Conservation (phyloP, 495 filamentous ascomycete genomes). For the Wilcoxina mikolae region DNA sequence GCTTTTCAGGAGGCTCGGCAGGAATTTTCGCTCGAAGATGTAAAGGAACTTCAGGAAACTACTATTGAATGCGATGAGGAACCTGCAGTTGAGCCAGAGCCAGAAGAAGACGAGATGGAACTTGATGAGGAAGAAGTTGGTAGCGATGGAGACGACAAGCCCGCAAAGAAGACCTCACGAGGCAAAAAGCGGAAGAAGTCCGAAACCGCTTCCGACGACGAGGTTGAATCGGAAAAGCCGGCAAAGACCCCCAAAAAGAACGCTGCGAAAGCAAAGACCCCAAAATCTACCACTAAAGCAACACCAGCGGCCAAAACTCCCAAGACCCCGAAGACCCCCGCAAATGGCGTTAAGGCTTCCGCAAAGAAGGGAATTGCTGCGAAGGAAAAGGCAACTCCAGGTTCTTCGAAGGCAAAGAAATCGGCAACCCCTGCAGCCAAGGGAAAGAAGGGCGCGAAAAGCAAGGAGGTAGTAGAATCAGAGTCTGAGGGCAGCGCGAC, state of each 20-base stretch:
- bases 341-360: slow-evolving; percentile 16
- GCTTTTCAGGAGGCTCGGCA: slow-evolving; percentile 18
- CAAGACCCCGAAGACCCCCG: slow-evolving; percentile 22
- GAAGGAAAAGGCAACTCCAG: slow-evolving; percentile 37
- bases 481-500: slow-evolving; percentile 9
- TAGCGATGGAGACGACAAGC: slow-evolving; percentile 2
- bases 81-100: slow-evolving; percentile 3
- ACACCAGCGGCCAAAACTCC: slow-evolving; percentile 13
- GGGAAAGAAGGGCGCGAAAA: slow-evolving; percentile 18
- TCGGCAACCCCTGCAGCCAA: slow-evolving; percentile 17
- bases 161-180: slow-evolving; percentile 14
- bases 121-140: slow-evolving; percentile 4
- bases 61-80: slow-evolving; percentile 19
- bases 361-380: slow-evolving; percentile 10
- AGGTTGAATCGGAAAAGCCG: slow-evolving; percentile 24
- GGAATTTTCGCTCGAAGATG: slow-evolving; percentile 21
- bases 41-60: slow-evolving; percentile 19
- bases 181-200: slow-evolving; percentile 26
- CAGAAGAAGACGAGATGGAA: slow-evolving; percentile 10
- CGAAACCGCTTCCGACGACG: slow-evolving; percentile 24
- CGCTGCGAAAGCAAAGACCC: slow-evolving; percentile 21
- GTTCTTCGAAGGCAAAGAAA: slow-evolving; percentile 33
- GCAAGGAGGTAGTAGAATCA: slow-evolving; percentile 20
- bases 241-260: slow-evolving; percentile 26
- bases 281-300: slow-evolving; percentile 2